Conservation (phyloP, 441 rosid species). For the Populus hybrid region DNA sequence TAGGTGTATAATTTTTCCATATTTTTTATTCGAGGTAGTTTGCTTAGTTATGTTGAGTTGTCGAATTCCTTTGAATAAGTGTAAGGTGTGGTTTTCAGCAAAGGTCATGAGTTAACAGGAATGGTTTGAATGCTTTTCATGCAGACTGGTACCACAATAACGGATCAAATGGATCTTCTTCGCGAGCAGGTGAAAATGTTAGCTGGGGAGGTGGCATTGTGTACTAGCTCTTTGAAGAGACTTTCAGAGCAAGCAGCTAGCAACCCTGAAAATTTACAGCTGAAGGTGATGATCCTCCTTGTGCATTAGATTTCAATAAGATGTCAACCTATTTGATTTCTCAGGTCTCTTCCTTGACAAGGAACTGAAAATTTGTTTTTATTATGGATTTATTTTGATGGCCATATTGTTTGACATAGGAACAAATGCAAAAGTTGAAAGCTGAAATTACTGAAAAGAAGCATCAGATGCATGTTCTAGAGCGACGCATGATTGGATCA, state of each 20-base stretch:
- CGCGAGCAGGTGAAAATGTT: slow-evolving; percentile 88
- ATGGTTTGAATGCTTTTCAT: slow-evolving; percentile 26
- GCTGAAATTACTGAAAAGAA: slow-evolving; percentile 82
- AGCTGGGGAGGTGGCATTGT: slow-evolving; percentile 90
- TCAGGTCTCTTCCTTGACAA: slow-evolving; percentile 14
- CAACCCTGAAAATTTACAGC: slow-evolving; percentile 61
- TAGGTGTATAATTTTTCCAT: neutral
- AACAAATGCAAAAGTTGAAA: slow-evolving; percentile 70
- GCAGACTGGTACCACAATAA: slow-evolving; percentile 65
- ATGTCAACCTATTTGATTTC: neutral
- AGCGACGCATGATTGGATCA: slow-evolving; percentile 76
- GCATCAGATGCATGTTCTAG: slow-evolving; percentile 66
- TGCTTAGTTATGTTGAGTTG: neutral
- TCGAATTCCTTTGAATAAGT: neutral
- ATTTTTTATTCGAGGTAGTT: neutral
- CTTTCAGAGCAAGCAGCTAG: slow-evolving; percentile 64
- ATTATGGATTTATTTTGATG: slow-evolving; percentile 15
- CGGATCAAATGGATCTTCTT: slow-evolving; percentile 96
- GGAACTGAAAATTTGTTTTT: slow-evolving; percentile 12
- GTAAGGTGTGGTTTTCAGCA: slow-evolving; percentile 2
- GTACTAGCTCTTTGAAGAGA: slow-evolving; percentile 75
- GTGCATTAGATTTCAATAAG: neutral
- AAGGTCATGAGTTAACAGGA: slow-evolving; percentile 26
- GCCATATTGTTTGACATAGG: slow-evolving; percentile 44
- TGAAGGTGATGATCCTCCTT: slow-evolving; percentile 43